Percentiles rank a stretch among this genome's conserved stretches.
Evolutionary conservation across 306 rosid species (phyloP).

Genomic region (Vigna nakashimae): DNA sequence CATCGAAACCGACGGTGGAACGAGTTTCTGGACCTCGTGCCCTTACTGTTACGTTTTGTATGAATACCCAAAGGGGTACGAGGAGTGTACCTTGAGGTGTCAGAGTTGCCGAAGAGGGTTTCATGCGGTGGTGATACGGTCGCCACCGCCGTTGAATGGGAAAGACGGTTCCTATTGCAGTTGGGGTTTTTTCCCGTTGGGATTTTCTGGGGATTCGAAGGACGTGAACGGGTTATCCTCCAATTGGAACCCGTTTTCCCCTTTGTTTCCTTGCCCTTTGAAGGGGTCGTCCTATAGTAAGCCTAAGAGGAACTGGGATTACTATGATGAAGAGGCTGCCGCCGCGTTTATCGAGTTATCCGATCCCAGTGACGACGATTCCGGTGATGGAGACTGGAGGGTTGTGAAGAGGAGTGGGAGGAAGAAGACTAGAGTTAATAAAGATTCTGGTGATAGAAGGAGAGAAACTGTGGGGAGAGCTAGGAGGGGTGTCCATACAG

Average conservation of each 20-base stretch:
- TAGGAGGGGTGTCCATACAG: slow-evolving; percentile 51
- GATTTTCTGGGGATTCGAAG: slow-evolving; percentile 57
- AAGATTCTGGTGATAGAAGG: slow-evolving; percentile 37
- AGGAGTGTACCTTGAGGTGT: slow-evolving; percentile 85
- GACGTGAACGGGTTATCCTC: slow-evolving; percentile 48
- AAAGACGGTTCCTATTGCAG: slow-evolving; percentile 63
- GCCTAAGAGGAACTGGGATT: slow-evolving; percentile 47
- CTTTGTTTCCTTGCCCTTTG: slow-evolving; percentile 73
- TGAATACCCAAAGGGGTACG: slow-evolving; percentile 79
- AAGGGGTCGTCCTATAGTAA: slow-evolving; percentile 44
- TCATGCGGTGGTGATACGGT: slow-evolving; percentile 66
- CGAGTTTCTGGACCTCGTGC: slow-evolving; percentile 93
- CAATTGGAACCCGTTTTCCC: slow-evolving; percentile 77
- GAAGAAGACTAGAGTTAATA: slow-evolving; percentile 49
- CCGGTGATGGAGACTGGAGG: slow-evolving; percentile 82
- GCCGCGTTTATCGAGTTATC: slow-evolving; percentile 63
- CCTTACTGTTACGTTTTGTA: slow-evolving; percentile 84
- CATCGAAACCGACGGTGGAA: slow-evolving; percentile 30
- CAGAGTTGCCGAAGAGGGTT: slow-evolving; percentile 85
- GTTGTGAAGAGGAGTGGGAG: slow-evolving; percentile 41
- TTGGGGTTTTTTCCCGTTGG: slow-evolving; percentile 89
- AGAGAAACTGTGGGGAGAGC: slow-evolving; percentile 52
- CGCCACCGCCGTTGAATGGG: slow-evolving; percentile 72
- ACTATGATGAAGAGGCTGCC: slow-evolving; percentile 63
- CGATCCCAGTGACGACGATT: slow-evolving; percentile 73